Base-by-base conservation (phyloP, 2,329 filamentous ascomycete genomes). In the Pleoardoris graminearum region DNA sequence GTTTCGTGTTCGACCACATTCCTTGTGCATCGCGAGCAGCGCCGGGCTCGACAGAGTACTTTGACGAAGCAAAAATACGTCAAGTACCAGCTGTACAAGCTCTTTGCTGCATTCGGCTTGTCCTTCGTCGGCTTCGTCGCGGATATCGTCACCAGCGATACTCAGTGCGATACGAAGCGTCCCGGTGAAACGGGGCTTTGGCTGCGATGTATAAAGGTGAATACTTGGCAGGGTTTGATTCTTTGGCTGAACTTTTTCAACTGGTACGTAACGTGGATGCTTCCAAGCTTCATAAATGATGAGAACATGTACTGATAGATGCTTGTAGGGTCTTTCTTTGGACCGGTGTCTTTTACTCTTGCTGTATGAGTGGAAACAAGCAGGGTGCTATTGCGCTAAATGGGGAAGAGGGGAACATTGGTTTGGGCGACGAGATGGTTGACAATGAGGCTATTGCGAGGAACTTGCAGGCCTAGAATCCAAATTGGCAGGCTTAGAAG, bases 41-140 rank as follows among this genome's bases (percentile, higher is more conserved):
- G 39, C 25, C 39, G 39, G 16, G 39, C 39, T 2, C 25, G 39
- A 3, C 25, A 43, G n/a, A 25, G 39, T n/a, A 29, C 39, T 6
- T 16, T 43, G 25, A 30, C 39, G 4, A 43, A 43, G 25, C 23
- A 30, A 4, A 43, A 21, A 12, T 43, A 43, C 39, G 39, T 32
- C 25, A 43, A 43, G 39, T 43, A 43, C 25, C 25, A 30, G 39
- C 39, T 43, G 3, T 21, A 19, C 39, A 43, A 43, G 25, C 23
- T 43, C 39, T 30, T 32, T 7, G 25, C 25, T 21, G 39, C 39
- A 10, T 43, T 43, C 14, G 39, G 39, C 14, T 17, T 43, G 16
- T 23, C 25, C 5, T 43, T 43, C 16, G 25, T 43, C 2, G 39
- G 25, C 6, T 43, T 43, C n/a, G 25, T 43, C 6, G n/a, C 27